Conservation (phyloP, 805 yeast species). For the Myxozyma neotropica region DNA sequence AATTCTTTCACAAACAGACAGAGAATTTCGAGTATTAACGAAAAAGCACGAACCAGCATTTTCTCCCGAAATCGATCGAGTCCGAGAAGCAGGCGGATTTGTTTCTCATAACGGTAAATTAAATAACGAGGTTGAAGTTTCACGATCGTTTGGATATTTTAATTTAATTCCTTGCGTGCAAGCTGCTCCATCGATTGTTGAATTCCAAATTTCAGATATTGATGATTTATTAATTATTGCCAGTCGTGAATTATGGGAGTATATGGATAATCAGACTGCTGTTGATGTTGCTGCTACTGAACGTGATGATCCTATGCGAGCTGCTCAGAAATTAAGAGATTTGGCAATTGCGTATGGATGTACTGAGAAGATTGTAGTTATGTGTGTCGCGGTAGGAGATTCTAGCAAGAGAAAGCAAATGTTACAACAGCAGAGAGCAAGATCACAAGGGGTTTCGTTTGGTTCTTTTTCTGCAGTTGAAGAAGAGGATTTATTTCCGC, state of each 20-base stretch:
- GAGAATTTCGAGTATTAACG: conserved; percentile 74
- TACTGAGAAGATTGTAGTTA: conserved; percentile 72
- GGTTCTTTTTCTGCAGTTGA: conserved; percentile 30
- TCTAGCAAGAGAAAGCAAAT: conserved; percentile 13
- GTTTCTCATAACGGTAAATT: conserved; percentile 82
- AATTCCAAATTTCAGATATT: conserved; percentile 59
- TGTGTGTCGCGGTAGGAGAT: conserved; percentile 64
- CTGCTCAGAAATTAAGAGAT: conserved; percentile 91
- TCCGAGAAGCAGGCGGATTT: conserved; percentile 88
- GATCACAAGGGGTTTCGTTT: conserved; percentile 18
- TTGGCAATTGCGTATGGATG: conserved; percentile 93
- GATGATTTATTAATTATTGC: conserved; percentile 87
- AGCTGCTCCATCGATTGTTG: conserved; percentile 80
- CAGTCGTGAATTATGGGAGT: conserved; percentile 82
- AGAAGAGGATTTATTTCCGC: conserved; percentile 42
- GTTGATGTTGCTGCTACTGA: conserved; percentile 87
- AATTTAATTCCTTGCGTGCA: conserved; percentile 84
- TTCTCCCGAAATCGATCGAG: conserved; percentile 73
- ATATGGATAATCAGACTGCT: conserved; percentile 77
- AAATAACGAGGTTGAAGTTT: conserved; percentile 79
- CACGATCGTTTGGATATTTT: conserved; percentile 91
- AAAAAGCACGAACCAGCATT: conserved; percentile 81
- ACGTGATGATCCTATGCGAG: conserved; percentile 79
- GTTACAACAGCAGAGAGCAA: conserved; percentile 11
- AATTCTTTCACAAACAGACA: conserved; percentile 74